Percentiles rank a stretch among this genome's conserved stretches.
Conservation (phyloP, 305 asterid genomes). For the Ajuga reptans region DNA sequence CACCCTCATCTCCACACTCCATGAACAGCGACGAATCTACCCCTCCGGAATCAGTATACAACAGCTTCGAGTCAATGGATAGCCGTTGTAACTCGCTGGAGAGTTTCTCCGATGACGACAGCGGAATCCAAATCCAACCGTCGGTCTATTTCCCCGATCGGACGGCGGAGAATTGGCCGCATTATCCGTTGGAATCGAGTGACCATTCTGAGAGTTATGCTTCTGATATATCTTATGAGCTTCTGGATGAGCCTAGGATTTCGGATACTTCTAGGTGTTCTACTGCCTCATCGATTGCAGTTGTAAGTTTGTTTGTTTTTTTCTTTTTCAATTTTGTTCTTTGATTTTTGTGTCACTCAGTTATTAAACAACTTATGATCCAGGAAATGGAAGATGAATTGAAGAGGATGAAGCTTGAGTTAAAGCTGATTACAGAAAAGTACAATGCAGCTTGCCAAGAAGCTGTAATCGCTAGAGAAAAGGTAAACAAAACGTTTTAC, state of each 20-base stretch:
- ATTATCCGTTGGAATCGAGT: constrained; percentile 16
- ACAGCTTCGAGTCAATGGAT: constrained; percentile 12
- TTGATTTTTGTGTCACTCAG: not conserved
- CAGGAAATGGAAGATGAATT: constrained; percentile 66
- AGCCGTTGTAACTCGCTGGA: constrained; percentile 11
- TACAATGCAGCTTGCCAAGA: constrained; percentile 50
- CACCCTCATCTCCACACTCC: constrained; percentile 26
- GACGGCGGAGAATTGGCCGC: not conserved
- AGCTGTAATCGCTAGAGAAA: constrained; percentile 27
- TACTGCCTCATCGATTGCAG: constrained; percentile 25
- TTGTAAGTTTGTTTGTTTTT: constrained; percentile 31
- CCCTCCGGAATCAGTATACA: constrained; percentile 4
- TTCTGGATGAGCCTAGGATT: constrained; percentile 15
- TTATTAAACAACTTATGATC: not conserved
- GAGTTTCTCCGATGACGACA: not conserved
- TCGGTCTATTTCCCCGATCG: constrained; percentile 3
- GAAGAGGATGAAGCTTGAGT: constrained; percentile 41
- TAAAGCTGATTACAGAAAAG: constrained; percentile 49
- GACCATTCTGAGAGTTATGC: constrained; percentile 25
- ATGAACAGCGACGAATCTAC: constrained; percentile 8
- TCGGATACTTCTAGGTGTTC: constrained; percentile 26
- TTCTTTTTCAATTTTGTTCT: not conserved
- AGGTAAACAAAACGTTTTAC: constrained; percentile 27
- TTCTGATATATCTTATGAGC: constrained; percentile 28
- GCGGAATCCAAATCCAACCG: constrained; percentile 1